phyloP scores from a whole-genome alignment of 78 protist genomes.

The Bodo saltans region DNA sequence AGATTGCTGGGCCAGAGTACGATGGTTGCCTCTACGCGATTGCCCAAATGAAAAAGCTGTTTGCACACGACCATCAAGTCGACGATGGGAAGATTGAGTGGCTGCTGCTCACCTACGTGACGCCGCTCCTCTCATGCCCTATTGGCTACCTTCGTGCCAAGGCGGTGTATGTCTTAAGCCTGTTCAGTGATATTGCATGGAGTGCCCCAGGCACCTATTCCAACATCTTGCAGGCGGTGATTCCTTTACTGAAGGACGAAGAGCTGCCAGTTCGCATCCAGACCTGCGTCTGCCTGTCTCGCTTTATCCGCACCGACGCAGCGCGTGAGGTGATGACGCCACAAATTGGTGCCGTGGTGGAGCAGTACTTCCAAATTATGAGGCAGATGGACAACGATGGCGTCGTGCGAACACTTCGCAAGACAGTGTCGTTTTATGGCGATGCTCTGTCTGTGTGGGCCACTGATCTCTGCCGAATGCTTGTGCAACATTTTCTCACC shows the following conservation, averaged over 20 bases:
- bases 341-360: conserved; percentile 45
- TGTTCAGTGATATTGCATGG: conserved; percentile 18
- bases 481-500: conserved; percentile 8
- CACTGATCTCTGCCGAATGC: not conserved
- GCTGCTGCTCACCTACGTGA: conserved; percentile 40
- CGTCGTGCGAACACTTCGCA: conserved; percentile 42
- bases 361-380: conserved; percentile 51
- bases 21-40: conserved; percentile 37
- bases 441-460: conserved; percentile 53
- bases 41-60: conserved; percentile 16
- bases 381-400: conserved; percentile 57
- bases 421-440: conserved; percentile 46
- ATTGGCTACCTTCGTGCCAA: conserved; percentile 39
- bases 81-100: not conserved
- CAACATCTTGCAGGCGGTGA: conserved; percentile 18
- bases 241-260: conserved; percentile 35
- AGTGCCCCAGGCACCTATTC: conserved; percentile 21
- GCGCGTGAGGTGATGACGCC: conserved; percentile 42
- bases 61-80: too few relatives aligned
- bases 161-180: conserved; percentile 31
- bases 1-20: conserved; percentile 19
- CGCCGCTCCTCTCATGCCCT: conserved; percentile 42
- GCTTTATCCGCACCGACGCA: conserved; percentile 37
- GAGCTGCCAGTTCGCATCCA: conserved; percentile 60
- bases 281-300: conserved; percentile 49